Base-by-base conservation (phyloP, 768 basidiomycete species). In the Leccinum olivaceopallidum region DNA sequence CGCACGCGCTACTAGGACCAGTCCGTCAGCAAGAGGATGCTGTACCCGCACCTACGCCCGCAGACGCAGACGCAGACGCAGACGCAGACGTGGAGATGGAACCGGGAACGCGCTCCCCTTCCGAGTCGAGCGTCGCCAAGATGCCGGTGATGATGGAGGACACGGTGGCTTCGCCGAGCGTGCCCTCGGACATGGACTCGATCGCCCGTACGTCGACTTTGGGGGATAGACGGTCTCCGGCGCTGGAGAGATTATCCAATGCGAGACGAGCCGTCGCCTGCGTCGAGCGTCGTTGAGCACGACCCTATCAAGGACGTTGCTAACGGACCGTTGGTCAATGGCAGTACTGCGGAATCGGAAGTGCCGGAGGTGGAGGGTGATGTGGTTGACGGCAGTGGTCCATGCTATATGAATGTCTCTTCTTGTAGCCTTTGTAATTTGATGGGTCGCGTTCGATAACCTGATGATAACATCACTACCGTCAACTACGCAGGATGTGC, bases 151-250 rank as follows among this genome's bases (percentile, higher is more conserved):
- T 60, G 36, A 62, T 60, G 7, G 63, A 68, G 56, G 66, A 70
- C 16, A 42, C 39, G 24, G 63, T 44, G 22, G 63, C 60, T 6
- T 71, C 67, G 16, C 64, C 67, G 18, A 69, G 67, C 5, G 64
- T 57, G 30, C 69, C 69, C 12, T 72, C 71, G 34, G 71, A 71
- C 20, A 56, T 71, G 67, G 69, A 71, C 57, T 71, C 71, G 53
- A 55, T 63, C 6, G 44, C 51, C 24, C 71, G 62, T 16, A 69
- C 71, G 36, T 67, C 69, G 5, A 70, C 64, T 6, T 10, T 62
- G 49, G 65, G 59, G 1, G 69, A 53, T 4, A 67, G 60, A 24
- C 64, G 30, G 12, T 69, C 69, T 5, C 71, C 71, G 3, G 60
- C 65, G 8, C 22, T 67, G 63, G 71, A 68, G n/a, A 26, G 72